These are phyloP conservation scores for Euclidium syriacum DNA, from an alignment of 345 rosid genomes.

Conservation along the genomic window DNA sequence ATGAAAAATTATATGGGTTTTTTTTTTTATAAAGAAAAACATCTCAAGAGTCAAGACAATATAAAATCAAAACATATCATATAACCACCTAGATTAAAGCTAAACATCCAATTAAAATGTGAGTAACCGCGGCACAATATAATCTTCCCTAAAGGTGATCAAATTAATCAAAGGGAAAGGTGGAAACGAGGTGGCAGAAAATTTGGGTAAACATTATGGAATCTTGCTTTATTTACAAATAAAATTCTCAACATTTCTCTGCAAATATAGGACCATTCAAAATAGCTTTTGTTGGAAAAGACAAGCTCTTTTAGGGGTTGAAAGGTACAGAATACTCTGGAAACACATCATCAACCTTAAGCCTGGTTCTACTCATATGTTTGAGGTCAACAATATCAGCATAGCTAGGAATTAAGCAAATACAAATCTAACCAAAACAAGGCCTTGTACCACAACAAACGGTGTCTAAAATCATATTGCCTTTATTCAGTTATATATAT, in stretches of 20 bases:
- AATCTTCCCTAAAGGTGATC: not conserved
- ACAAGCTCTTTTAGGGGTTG: slow-evolving; percentile 1
- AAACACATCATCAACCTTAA: not conserved
- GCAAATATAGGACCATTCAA: not conserved
- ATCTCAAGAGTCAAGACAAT: too few species aligned
- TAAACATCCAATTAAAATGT: not conserved
- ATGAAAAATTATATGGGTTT: too few species aligned
- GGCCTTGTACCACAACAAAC: slow-evolving; percentile 14
- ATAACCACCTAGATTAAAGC: not conserved
- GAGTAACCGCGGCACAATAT: not conserved
- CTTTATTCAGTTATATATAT: too few species aligned
- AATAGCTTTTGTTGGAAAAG: not conserved
- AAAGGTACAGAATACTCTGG: not conserved
- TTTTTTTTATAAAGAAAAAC: too few species aligned
- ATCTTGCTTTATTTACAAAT: not conserved
- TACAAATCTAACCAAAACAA: slow-evolving; percentile 6
- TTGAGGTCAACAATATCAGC: not conserved
- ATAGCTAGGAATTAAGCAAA: slow-evolving; percentile 3
- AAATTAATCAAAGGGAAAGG: not conserved
- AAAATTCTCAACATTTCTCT: not conserved
- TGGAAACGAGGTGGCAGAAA: not conserved
- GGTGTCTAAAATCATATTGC: too few species aligned
- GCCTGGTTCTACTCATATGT: slow-evolving; percentile 10
- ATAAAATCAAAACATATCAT: not conserved
- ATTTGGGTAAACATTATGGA: not conserved